Evolutionary conservation across 208 protist genomes (phyloP), one percentile per base, ranked within the genome.

Genomic region (Lotmaria passim): DNA sequence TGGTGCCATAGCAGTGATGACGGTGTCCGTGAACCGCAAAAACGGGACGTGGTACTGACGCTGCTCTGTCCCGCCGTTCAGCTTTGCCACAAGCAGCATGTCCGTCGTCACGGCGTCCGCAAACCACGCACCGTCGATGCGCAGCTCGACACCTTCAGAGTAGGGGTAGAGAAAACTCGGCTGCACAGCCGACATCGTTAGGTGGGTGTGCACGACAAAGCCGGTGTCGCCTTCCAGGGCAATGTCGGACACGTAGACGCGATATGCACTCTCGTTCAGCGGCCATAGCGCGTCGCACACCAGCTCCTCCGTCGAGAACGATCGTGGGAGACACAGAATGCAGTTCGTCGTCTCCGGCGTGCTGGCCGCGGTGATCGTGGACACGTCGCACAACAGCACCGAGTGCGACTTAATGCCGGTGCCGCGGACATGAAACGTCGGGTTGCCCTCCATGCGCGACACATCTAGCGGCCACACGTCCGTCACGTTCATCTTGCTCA

Each of bases 121-220:
- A 28, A 82, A 82, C 62, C 57, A 62, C 38, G 11, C 28, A 1
- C 78, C 78, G 0, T 21, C n/a, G 12, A 82, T 28, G 1, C 55
- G 59, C 38, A 85, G 34, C 30, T 19, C n/a, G 21, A 75, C 74
- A 14, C 43, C 53, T 4, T 62, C 80, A 6, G 67, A 33, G 64
- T 79, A 77, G 24, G 72, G 66, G 59, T 85, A 85, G 15, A 78
- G 39, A 14, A 65, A 65, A 0, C 43, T 26, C 0, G 80, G 80
- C 28, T 4, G 10, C 41, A 65, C 38, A 10, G 46, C 1, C n/a
- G 15, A 23, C 12, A 85, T 39, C 0, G 11, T 21, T 26, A 64
- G 39, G 41, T 26, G 34, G 41, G 74, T 73, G 28, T 34, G 14
- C 7, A 81, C 48, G 5, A 47, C 69, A 59, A 81, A 70, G 51